Evolutionary conservation across 192 early-diverging fungal species (phyloP).

Genomic region (Dimargaris verticillata): DNA sequence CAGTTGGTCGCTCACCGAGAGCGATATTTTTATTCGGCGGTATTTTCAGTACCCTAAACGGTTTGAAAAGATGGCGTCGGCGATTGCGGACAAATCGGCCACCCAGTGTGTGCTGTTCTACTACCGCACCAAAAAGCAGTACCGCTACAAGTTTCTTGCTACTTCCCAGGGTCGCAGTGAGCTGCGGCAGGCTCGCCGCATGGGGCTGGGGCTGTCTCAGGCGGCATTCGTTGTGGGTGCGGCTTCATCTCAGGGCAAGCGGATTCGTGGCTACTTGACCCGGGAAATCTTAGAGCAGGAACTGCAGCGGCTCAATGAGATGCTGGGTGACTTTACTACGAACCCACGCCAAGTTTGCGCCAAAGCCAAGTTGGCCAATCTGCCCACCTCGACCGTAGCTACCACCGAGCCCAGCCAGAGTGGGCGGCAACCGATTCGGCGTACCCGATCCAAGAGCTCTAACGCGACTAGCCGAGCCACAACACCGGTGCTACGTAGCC

Average conservation of each 20-base stretch:
- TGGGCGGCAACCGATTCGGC: no score
- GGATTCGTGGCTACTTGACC: background rate
- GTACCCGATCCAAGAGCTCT: no score
- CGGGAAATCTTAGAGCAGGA: no score
- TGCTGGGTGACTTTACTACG: no score
- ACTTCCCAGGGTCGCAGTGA: constrained; percentile 10
- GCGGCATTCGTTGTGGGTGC: background rate
- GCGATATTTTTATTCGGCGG: constrained; percentile 39
- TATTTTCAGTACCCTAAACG: constrained; percentile 57
- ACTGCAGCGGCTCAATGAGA: no score
- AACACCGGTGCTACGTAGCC: no score
- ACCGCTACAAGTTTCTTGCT: constrained; percentile 44
- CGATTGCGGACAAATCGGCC: constrained; percentile 42
- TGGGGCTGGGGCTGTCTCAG: constrained; percentile 4
- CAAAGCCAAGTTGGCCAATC: no score
- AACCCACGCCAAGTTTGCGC: no score
- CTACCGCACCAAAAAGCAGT: constrained; percentile 60
- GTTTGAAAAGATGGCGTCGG: constrained; percentile 53
- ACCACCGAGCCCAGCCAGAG: no score
- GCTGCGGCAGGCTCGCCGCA: constrained; percentile 2
- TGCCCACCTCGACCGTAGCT: no score
- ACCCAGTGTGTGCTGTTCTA: constrained; percentile 60
- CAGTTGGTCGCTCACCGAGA: constrained; percentile 24
- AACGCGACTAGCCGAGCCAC: no score
- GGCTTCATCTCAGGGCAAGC: background rate